Evolutionary conservation across 1,139 yeast genomes (phyloP), one percentile per base, ranked within the genome.

Genomic region (Magnusiomyces ingens): DNA sequence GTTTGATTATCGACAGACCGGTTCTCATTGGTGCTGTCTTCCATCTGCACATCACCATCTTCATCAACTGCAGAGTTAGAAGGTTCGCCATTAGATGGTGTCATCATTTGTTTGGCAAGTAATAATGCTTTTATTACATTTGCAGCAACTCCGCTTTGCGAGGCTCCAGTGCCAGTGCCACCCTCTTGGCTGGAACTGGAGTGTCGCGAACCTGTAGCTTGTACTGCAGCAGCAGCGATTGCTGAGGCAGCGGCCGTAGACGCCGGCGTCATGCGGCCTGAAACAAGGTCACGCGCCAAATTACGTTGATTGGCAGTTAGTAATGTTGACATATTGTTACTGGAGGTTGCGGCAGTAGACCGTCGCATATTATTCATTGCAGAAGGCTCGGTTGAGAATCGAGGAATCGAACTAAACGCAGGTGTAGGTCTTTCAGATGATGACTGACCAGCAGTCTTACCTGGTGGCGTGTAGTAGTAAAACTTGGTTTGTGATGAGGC

Each of bases 1-100:
- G 73, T 64, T n/a, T 67, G 71, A 2, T 68, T 62, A 48, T 63
- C 67, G 12, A 67, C 52, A 12, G 17, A 13, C n/a, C 17, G n/a
- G n/a, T 36, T 36, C 17, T 36, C 40, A 36, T 12, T 12, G n/a
- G 62, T 64, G 22, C 58, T 59, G 32, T 62, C 64, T 3, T 52
- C 40, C 22, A 50, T 53, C 12, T 54, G 50, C n/a, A 26, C 17
- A 6, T 32, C 38, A 2, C 38, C 50, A 10, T 48, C 53, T 19
- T 44, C 48, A 18, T 38, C 50, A 22, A 32, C 36, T 48, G 43
- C 29, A 21, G 45, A 32, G 6, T 29, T 48, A 22, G 17, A 10
- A 3, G 22, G 36, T 17, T 18, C 44, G 41, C 54, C 36, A 68
- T n/a, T 61, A 21, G 50, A 48, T 13, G 42, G 18, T 8, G 15